Percentiles rank a stretch among this genome's conserved stretches.
Conservation (phyloP, 495 filamentous ascomycete genomes). For the Aspergillus olivimuriae region DNA sequence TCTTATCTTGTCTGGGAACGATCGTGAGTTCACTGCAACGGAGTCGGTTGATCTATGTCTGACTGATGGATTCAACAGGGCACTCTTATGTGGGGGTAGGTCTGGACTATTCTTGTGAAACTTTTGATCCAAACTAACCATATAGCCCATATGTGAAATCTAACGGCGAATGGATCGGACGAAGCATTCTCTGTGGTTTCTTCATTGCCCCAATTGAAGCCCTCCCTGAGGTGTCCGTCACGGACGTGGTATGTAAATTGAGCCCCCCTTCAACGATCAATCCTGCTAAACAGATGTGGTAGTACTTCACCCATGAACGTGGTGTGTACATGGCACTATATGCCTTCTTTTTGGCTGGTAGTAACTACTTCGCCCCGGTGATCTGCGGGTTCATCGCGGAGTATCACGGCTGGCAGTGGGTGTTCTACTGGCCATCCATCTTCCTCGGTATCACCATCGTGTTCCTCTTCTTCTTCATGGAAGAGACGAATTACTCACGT, state of each 20-base stretch:
- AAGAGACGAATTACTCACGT: conserved; percentile 60
- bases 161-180: conserved; percentile 60
- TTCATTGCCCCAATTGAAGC: conserved; percentile 61
- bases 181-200: conserved; percentile 55
- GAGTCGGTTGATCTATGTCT: background rate
- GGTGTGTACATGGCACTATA: conserved; percentile 62
- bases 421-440: conserved; percentile 60
- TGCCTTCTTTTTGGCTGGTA: conserved; percentile 54
- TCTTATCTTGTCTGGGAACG: conserved; percentile 51
- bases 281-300: no score
- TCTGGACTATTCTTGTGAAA: background rate
- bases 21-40: conserved; percentile 23
- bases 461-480: conserved; percentile 63
- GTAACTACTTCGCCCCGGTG: conserved; percentile 59
- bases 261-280: no score
- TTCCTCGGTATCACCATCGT: conserved; percentile 48
- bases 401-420: conserved; percentile 57
- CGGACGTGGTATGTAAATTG: conserved; percentile 49
- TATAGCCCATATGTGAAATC: conserved; percentile 33
- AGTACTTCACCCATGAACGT: conserved; percentile 61
- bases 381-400: conserved; percentile 64
- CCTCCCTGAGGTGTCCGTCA: conserved; percentile 53
- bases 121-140: conserved; percentile 1
- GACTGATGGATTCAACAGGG: conserved; percentile 14
- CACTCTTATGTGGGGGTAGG: conserved; percentile 38